Evolutionary conservation across 306 rosid genomes (phyloP), one percentile per base, ranked within the genome.

Genomic region (Cicer cuneatum): DNA sequence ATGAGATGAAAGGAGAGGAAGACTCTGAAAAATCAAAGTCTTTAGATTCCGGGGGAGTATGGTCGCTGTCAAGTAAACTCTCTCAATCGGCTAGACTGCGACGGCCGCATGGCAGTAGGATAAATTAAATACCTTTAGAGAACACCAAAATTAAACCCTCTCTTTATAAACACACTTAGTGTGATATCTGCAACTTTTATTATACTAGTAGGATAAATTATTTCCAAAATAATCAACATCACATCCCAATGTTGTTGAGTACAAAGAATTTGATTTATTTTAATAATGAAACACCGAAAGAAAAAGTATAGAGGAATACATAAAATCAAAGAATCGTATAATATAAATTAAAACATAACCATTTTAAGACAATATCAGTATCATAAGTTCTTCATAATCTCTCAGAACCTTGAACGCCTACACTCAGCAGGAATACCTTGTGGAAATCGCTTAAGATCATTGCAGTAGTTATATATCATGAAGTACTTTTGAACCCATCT

Each of bases 401-500:
- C 29, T 65, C 38, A 24, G 39, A 75, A 59, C 69, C 83, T 75
- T 53, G 82, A 75, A 69, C 59, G 86, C 12, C 10, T 80, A 35
- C 98, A 92, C 78, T 92, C 96, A 3, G 78, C 71, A 18, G 96
- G 98, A 78, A 78, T 13, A 21, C 94, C 98, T 38, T 69, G 78
- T 1, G 96, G 96, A 79, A 90, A 92, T 13, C 98, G 88, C 69
- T 86, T 92, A 1, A 83, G 85, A 64, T 92, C 98, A 6, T 69
- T 80, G 76, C 98, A 92, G 14, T 92, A 92, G 47, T 92, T 87
- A 77, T 92, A 90, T 49, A 92, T 90, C 98, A 92, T 90, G 85
- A 87, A 92, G 57, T 92, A 92, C 75, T 75, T 90, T 72, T 90
- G 94, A 67, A 86, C 98, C 98, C 98, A 92, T 78, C 94, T 89